Conservation (phyloP, 2,329 filamentous ascomycete genomes). For the Curvularia lunata region DNA sequence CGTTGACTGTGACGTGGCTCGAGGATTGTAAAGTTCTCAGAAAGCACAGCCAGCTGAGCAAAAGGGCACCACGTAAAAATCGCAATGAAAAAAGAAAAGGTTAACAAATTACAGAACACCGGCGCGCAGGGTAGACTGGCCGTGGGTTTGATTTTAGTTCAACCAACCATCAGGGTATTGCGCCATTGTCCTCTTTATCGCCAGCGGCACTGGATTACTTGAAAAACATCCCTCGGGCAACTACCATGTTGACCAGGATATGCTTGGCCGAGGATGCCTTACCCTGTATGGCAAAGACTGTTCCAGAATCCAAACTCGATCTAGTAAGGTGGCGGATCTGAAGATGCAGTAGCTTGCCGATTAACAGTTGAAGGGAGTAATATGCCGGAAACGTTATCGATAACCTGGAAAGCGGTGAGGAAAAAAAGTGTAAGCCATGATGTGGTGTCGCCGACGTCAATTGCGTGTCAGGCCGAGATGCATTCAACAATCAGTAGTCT, state of each 20-base stretch:
- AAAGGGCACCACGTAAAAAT: not conserved
- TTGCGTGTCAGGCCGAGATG: not conserved
- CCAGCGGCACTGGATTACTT: conserved; percentile 9
- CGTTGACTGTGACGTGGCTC: conserved; percentile 3
- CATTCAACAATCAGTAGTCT: not conserved
- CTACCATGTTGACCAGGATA: conserved; percentile 26
- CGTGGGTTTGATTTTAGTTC: conserved; percentile 16
- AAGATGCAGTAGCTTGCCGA: conserved; percentile 23
- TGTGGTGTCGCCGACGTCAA: not conserved
- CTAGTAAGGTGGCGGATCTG: conserved; percentile 11
- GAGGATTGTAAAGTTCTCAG: not conserved
- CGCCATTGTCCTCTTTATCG: conserved; percentile 18
- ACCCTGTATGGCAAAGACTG: conserved; percentile 8
- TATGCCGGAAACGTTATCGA: conserved; percentile 17
- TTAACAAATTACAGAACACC: not conserved
- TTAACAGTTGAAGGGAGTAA: conserved; percentile 16
- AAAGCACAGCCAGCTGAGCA: not conserved
- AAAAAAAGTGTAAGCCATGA: conserved; percentile 10
- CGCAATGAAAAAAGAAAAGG: not conserved
- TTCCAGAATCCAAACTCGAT: conserved; percentile 5
- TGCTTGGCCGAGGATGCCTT: conserved; percentile 23
- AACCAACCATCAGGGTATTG: conserved; percentile 25
- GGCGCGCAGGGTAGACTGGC: conserved; percentile 3
- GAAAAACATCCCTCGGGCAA: conserved; percentile 24
- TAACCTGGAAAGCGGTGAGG: conserved; percentile 18